Evolutionary conservation across 495 filamentous ascomycete genomes (phyloP), one percentile per base, ranked within the genome.

Genomic region (Penicillium ucsense): DNA sequence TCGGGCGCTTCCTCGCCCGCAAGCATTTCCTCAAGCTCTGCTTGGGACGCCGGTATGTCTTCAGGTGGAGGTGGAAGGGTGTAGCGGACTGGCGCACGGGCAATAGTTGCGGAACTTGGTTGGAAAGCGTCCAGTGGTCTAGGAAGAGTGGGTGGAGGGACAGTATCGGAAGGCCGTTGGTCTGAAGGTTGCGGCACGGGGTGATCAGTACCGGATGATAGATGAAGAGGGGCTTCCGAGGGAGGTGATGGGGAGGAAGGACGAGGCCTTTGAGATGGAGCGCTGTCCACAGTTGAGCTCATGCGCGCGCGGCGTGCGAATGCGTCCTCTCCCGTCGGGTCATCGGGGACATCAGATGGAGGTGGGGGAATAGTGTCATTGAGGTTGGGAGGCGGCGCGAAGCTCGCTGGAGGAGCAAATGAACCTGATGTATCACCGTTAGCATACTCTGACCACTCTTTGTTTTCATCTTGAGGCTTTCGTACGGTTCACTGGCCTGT

Each of bases 21-120:
- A 31, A 81, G 54, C 4, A 72, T 70, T 31, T 76, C 71, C 47
- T 72, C 72, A 3, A 80, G 63, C 38, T 82, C 75, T 5, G 72
- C 75, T 57, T 82, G 77, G 0, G 79, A 70, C 8, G 67, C 65
- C 4, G 80, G 76, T 7, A 80, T 65, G 35, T 81, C 77, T 33
- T 71, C 63, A 10, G 81, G 70, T 4, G 82, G 66, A 6, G 81
- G 65, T 6, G 84, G 81, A 10, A 84, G 70, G 35, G 79, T 75
- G 64, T 95, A 96, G 45, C 85, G 86, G 42, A 97, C 85, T 2
- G 91, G 89, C 4, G 85, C 87, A 34, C 87, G 83, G 41, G 89
- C 91, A 55, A 96, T 94, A 9, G 78, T 83, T 35, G 73, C 70
- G 11, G 65, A 64, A 53, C 54, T 62, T 28, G 74, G 59, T 43